Percentiles rank a stretch among this genome's conserved stretches.
Evolutionary conservation across 306 rosid genomes (phyloP).

Genomic region (Ammopiptanthus mongolicus): DNA sequence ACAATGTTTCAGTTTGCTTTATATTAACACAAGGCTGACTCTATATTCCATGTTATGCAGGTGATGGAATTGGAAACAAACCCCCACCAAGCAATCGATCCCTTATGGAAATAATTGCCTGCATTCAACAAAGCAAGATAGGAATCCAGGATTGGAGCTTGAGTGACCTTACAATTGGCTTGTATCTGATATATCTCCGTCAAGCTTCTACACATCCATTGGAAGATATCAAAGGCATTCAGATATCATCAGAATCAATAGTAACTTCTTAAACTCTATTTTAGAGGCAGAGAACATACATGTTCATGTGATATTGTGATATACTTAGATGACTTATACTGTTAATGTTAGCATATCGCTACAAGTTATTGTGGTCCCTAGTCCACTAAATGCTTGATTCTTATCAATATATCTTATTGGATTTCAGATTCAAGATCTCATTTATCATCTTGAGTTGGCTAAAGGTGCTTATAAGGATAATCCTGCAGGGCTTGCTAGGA

Average conservation of each 20-base stretch:
- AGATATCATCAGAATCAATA: conserved; percentile 61
- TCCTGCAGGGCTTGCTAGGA: conserved; percentile 57
- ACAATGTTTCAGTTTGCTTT: conserved; percentile 2
- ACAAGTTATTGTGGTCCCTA: background rate
- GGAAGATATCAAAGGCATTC: conserved; percentile 65
- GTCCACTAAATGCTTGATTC: conserved; percentile 8
- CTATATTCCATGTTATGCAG: conserved; percentile 37
- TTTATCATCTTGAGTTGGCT: conserved; percentile 81
- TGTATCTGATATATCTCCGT: conserved; percentile 85
- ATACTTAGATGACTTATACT: background rate
- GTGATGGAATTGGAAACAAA: conserved; percentile 41
- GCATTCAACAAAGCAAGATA: conserved; percentile 72
- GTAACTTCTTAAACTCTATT: conserved; percentile 45
- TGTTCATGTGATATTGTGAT: conserved; percentile 14
- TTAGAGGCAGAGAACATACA: conserved; percentile 9
- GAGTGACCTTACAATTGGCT: conserved; percentile 88
- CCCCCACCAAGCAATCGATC: conserved; percentile 58
- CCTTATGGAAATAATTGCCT: conserved; percentile 67
- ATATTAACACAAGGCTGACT: conserved; percentile 16
- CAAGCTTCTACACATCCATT: conserved; percentile 66
- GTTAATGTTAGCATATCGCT: background rate
- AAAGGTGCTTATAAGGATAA: conserved; percentile 70
- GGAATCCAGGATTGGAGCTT: conserved; percentile 94
- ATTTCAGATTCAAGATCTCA: conserved; percentile 83
- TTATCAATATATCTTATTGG: conserved; percentile 28